Evolutionary conservation across 331 rosid species (phyloP).

Genomic region (Prunus yedoensis): DNA sequence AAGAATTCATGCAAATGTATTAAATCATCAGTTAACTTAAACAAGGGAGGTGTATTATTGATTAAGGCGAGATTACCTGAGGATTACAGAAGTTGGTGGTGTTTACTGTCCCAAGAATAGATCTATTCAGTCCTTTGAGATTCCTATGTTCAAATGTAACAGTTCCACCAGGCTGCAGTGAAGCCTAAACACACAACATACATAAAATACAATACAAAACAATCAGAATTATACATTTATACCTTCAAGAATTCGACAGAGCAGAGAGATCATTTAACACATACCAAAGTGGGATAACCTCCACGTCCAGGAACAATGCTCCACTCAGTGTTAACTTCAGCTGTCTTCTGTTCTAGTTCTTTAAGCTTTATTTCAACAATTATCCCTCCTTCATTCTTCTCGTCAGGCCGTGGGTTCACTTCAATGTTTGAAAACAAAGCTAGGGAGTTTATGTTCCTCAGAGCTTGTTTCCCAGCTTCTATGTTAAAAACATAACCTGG

Average conservation of each 20-base stretch:
- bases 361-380: conserved; percentile 84
- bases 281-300: conserved; percentile 84
- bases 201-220: not conserved
- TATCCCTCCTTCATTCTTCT: conserved; percentile 84
- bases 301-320: conserved; percentile 93
- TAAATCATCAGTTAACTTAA: conserved; percentile 3
- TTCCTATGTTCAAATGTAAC: conserved; percentile 81
- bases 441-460: conserved; percentile 77
- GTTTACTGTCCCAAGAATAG: conserved; percentile 71
- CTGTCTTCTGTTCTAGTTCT: conserved; percentile 82
- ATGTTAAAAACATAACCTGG: conserved; percentile 73
- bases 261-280: conserved; percentile 14
- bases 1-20: conserved; percentile 2
- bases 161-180: conserved; percentile 92
- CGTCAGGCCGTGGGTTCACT: conserved; percentile 96
- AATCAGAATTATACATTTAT: conserved; percentile 8
- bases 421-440: conserved; percentile 88
- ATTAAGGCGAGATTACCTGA: conserved; percentile 44
- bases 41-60: not conserved
- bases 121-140: conserved; percentile 74
- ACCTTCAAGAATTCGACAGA: not conserved
- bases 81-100: conserved; percentile 84
- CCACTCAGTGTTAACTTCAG: conserved; percentile 92
- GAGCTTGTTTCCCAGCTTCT: conserved; percentile 95
- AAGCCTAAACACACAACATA: conserved; percentile 58